Conservation (phyloP, 352 stramenopile species). For the Thraustochytrium sp. region DNA sequence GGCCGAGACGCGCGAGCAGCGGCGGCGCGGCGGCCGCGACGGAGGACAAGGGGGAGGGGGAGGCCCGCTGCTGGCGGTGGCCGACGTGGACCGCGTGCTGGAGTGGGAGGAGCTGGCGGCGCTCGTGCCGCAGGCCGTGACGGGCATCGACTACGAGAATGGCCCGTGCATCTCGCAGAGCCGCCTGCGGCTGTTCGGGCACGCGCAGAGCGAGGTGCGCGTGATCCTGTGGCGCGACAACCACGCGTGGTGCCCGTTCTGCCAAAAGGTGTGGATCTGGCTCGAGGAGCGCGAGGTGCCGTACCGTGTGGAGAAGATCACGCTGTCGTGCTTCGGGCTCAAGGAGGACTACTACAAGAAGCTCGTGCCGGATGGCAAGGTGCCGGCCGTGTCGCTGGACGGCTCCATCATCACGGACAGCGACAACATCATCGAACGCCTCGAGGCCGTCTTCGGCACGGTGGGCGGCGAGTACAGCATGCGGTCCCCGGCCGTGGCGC, state of each 20-base stretch:
- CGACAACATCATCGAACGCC: constrained; percentile 68
- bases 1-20: no score
- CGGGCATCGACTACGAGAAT: constrained; percentile 52
- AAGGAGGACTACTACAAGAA: constrained; percentile 65
- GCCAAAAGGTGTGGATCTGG: constrained; percentile 70
- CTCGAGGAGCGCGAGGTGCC: constrained; percentile 72
- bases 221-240: constrained; percentile 69
- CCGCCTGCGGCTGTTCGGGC: constrained; percentile 63
- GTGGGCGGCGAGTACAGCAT: constrained; percentile 44
- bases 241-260: constrained; percentile 71
- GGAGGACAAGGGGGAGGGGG: background rate
- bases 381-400: constrained; percentile 68
- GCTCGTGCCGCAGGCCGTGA: constrained; percentile 54
- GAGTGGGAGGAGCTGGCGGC: constrained; percentile 50
- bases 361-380: constrained; percentile 65
- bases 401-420: constrained; percentile 69
- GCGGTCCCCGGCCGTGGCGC: constrained; percentile 40
- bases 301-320: constrained; percentile 69
- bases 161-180: constrained; percentile 67
- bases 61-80: no score
- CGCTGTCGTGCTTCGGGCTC: constrained; percentile 71
- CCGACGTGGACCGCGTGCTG: background rate
- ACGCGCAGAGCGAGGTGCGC: constrained; percentile 51
- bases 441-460: constrained; percentile 63
- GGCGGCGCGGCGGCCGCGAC: no score